Conservation (phyloP, 2,329 filamentous ascomycete genomes). For the Nothophoma quercina region DNA sequence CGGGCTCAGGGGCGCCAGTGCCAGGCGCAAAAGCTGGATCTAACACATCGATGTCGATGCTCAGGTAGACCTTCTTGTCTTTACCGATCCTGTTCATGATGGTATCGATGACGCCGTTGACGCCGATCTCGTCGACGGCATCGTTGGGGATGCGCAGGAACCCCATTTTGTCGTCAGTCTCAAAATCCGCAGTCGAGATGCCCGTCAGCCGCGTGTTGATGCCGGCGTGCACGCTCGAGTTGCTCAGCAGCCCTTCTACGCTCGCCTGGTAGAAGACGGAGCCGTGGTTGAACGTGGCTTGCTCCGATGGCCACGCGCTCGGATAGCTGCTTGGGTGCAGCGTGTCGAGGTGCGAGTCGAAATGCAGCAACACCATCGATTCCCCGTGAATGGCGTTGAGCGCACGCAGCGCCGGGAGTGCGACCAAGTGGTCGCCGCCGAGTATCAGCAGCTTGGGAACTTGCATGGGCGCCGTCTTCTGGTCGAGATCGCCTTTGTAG, state of each 20-base stretch:
- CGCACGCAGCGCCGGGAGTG: conserved; percentile 34
- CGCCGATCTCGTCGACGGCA: conserved; percentile 51
- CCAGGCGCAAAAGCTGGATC: conserved; percentile 59
- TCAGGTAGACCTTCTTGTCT: conserved; percentile 59
- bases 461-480: no score
- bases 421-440: conserved; percentile 37
- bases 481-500: neutral
- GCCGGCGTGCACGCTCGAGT: conserved; percentile 7
- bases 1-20: conserved; percentile 65
- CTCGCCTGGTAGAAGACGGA: conserved; percentile 1
- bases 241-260: neutral
- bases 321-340: no score
- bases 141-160: no score
- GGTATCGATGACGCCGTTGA: conserved; percentile 53
- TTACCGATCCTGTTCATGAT: conserved; percentile 53
- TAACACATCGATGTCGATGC: conserved; percentile 61
- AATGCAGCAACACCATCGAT: conserved; percentile 32
- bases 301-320: conserved; percentile 14
- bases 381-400: conserved; percentile 32
- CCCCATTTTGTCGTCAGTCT: neutral
- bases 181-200: no score
- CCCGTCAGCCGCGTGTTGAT: conserved; percentile 1
- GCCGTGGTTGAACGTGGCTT: conserved; percentile 1
- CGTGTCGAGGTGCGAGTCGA: conserved; percentile 42
- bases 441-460: conserved; percentile 18